Percentiles rank a stretch among this genome's conserved stretches.
These are phyloP conservation scores for Gaertneriomyces semiglobifer DNA, from an alignment of 192 early-diverging fungal species.

Conservation along the genomic window DNA sequence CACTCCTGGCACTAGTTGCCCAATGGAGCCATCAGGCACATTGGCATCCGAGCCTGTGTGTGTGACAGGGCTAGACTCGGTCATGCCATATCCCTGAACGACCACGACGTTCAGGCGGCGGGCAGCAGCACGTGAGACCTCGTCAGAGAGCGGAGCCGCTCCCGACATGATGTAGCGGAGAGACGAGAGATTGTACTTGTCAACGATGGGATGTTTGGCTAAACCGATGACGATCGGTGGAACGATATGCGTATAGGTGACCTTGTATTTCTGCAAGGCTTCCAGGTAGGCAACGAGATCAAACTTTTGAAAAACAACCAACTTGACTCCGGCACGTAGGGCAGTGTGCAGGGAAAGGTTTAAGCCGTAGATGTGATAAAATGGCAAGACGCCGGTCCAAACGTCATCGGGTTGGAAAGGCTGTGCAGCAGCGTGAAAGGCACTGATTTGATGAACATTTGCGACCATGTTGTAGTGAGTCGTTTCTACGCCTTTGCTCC, in stretches of 20 bases:
- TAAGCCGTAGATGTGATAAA: slow-evolving; percentile 43
- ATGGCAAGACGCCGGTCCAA: slow-evolving; percentile 64
- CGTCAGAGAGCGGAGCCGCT: slow-evolving; percentile 75
- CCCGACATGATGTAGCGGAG: slow-evolving; percentile 64
- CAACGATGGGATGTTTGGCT: slow-evolving; percentile 70
- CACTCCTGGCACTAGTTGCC: slow-evolving; percentile 67
- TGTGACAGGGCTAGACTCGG: slow-evolving; percentile 61
- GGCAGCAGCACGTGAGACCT: slow-evolving; percentile 57
- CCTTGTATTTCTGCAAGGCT: slow-evolving; percentile 66
- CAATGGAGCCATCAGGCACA: slow-evolving; percentile 57
- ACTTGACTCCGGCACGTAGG: slow-evolving; percentile 46
- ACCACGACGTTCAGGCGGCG: slow-evolving; percentile 48
- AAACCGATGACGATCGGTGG: slow-evolving; percentile 75
- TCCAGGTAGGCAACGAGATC: slow-evolving; percentile 59
- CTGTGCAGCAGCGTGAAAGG: background rate
- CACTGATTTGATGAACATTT: slow-evolving; percentile 58
- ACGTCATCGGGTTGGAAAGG: slow-evolving; percentile 17
- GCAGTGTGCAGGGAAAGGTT: slow-evolving; percentile 29
- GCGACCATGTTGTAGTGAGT: slow-evolving; percentile 80
- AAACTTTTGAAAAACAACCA: slow-evolving; percentile 78
- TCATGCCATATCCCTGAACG: slow-evolving; percentile 70
- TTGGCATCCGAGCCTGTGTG: slow-evolving; percentile 33
- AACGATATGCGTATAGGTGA: slow-evolving; percentile 52
- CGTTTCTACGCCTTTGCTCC: slow-evolving; percentile 63
- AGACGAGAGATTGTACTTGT: slow-evolving; percentile 70